phyloP scores from a whole-genome alignment of 441 rosid genomes.

The Populus tomentosa region DNA sequence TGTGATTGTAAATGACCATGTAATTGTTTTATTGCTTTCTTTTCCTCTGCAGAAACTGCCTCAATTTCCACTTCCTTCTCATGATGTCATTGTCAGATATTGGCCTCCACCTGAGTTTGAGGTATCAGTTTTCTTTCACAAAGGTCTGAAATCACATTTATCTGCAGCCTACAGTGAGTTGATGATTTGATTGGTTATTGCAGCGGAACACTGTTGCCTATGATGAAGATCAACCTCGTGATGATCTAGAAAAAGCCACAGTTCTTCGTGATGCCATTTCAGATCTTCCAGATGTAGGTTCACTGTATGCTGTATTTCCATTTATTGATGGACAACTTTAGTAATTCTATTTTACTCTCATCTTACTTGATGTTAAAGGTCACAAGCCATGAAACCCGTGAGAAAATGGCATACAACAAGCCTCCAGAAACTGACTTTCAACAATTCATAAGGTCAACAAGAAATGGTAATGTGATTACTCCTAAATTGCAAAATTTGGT shows the following conservation, averaged over 20 bases:
- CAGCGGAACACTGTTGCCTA: slow-evolving; percentile 95
- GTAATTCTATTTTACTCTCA: slow-evolving; percentile 10
- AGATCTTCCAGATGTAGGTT: slow-evolving; percentile 79
- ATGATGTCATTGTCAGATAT: slow-evolving; percentile 84
- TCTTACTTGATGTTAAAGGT: slow-evolving; percentile 36
- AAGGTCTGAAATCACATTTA: slow-evolving; percentile 9
- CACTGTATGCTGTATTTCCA: slow-evolving; percentile 15
- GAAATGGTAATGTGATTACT: slow-evolving; percentile 41
- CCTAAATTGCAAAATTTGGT: not conserved
- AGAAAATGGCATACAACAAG: slow-evolving; percentile 46
- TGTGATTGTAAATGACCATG: not conserved
- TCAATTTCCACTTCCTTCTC: slow-evolving; percentile 91
- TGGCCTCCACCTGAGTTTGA: slow-evolving; percentile 84
- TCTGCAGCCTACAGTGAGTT: slow-evolving; percentile 5
- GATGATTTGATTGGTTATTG: slow-evolving; percentile 26
- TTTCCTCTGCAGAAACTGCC: slow-evolving; percentile 63
- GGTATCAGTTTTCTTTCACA: slow-evolving; percentile 35
- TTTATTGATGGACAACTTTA: slow-evolving; percentile 12
- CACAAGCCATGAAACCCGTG: slow-evolving; percentile 44
- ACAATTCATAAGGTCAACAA: slow-evolving; percentile 62
- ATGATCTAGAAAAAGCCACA: slow-evolving; percentile 60
- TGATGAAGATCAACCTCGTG: slow-evolving; percentile 65
- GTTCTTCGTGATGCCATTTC: slow-evolving; percentile 83
- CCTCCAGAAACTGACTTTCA: slow-evolving; percentile 83
- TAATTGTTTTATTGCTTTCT: slow-evolving; percentile 8